Evolutionary conservation across 2,329 filamentous ascomycete genomes (phyloP), one percentile per base, ranked within the genome.

Genomic region (Pestalotiopsis sp.): DNA sequence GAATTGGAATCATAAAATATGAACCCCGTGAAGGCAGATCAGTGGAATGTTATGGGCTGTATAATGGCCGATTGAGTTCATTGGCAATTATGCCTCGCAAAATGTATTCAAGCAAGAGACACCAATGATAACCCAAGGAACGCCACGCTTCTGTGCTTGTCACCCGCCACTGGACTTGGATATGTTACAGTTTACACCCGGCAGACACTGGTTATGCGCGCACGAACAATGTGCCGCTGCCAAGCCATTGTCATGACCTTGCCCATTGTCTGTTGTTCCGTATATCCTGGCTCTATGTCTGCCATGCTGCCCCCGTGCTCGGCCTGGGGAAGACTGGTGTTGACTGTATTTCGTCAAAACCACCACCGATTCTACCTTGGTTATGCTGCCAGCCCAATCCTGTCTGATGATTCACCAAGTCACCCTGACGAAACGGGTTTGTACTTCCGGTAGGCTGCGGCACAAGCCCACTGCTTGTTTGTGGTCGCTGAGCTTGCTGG

Each of bases 361-460:
- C 92, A 4, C 94, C 94, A 72, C 97, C 92, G 4, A 96, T 95
- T 9, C 92, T 88, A 76, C 93, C 89, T 72, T 91, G 90, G 70
- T 89, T 89, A 71, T 91, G 87, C 79, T 98, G 95, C 94, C 96
- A 98, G 1, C 93, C 93, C 79, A 93, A 87, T 0, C 95, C 95
- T 0, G 94, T 97, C 71, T 90, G 86, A 76, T 97, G 94, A 77
- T 97, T 96, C 66, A 97, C 91, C 79, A 98, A 97, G 4, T 91
- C 90, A 60, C 92, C 93, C 77, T 98, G 94, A 17, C 96, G 89
- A 86, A 98, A 98, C 0, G 96, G 96, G 76, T 99, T 99, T 2
- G 95, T 98, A 75, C 89, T 94, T 9, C 94, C 95, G 0, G 95
- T 98, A 1, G 92, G 88, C 75, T 95, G 94, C 2, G 94, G 89